Evolutionary conservation across 2,329 filamentous ascomycete genomes (phyloP).

Genomic region (Davidsoniella virescens): DNA sequence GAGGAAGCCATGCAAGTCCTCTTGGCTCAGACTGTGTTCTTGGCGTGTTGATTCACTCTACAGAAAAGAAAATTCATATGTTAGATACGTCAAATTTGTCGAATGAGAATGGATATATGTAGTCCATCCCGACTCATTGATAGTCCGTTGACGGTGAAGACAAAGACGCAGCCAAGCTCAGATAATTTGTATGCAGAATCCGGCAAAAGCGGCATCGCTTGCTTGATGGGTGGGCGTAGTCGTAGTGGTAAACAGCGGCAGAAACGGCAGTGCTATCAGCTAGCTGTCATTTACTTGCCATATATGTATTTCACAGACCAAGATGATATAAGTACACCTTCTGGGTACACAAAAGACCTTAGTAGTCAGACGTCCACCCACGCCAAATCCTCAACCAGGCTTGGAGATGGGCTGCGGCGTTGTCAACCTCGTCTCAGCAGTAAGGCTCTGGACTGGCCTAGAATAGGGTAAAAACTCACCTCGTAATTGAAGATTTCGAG

Average conservation of each 20-base stretch:
- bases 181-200: too few species aligned
- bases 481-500: slow-evolving; percentile 41
- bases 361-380: not conserved
- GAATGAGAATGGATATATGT: too few species aligned
- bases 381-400: not conserved
- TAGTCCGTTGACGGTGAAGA: too few species aligned
- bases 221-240: too few species aligned
- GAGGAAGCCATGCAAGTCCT: slow-evolving; percentile 6
- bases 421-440: not conserved
- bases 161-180: too few species aligned
- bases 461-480: slow-evolving; percentile 1
- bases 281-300: not conserved
- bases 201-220: too few species aligned
- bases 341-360: not conserved
- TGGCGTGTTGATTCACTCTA: not conserved
- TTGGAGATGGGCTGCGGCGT: not conserved
- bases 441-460: not conserved
- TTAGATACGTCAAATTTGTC: too few species aligned
- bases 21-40: not conserved
- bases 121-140: too few species aligned
- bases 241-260: too few species aligned
- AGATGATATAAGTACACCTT: not conserved
- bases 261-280: not conserved
- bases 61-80: too few species aligned
- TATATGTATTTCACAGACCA: not conserved